Conservation (phyloP, 768 basidiomycete species). For the Cytidiella melzeri region DNA sequence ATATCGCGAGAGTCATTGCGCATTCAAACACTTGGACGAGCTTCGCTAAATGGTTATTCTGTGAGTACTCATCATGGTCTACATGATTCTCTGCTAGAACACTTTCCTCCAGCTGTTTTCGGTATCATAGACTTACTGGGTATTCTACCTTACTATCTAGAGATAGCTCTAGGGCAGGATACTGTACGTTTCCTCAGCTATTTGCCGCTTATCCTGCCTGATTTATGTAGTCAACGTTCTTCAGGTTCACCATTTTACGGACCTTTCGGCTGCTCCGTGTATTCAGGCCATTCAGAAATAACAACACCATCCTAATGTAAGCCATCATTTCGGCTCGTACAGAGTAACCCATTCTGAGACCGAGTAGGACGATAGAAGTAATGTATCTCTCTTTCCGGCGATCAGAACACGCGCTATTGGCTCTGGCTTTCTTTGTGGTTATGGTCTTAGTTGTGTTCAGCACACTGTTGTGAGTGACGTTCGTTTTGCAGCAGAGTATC, state of each 20-base stretch:
- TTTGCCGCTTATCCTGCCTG: not conserved
- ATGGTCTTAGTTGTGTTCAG: slow-evolving; percentile 88
- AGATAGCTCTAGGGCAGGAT: slow-evolving; percentile 77
- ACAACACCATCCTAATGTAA: slow-evolving; percentile 74
- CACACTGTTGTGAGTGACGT: slow-evolving; percentile 58
- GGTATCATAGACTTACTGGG: slow-evolving; percentile 82
- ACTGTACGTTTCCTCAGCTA: slow-evolving; percentile 38
- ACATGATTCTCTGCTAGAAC: too few relatives aligned
- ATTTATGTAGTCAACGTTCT: slow-evolving; percentile 61
- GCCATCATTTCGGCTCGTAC: slow-evolving; percentile 22
- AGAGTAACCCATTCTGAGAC: not conserved
- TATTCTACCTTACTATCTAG: slow-evolving; percentile 86
- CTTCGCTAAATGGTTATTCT: slow-evolving; percentile 60
- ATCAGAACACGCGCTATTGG: slow-evolving; percentile 81
- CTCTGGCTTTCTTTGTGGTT: slow-evolving; percentile 82
- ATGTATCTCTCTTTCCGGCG: slow-evolving; percentile 87
- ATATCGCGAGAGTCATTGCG: slow-evolving; percentile 64
- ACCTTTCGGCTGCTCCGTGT: slow-evolving; percentile 87
- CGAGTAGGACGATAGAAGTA: slow-evolving; percentile 72
- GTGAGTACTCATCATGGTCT: too few relatives aligned
- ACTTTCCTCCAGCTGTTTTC: slow-evolving; percentile 54
- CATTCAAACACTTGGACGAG: slow-evolving; percentile 64
- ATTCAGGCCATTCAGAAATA: slow-evolving; percentile 85
- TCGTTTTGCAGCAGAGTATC: too few relatives aligned
- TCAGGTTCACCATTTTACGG: slow-evolving; percentile 85